Evolutionary conservation across 345 rosid genomes (phyloP).

Genomic region (Triadica sebifera): DNA sequence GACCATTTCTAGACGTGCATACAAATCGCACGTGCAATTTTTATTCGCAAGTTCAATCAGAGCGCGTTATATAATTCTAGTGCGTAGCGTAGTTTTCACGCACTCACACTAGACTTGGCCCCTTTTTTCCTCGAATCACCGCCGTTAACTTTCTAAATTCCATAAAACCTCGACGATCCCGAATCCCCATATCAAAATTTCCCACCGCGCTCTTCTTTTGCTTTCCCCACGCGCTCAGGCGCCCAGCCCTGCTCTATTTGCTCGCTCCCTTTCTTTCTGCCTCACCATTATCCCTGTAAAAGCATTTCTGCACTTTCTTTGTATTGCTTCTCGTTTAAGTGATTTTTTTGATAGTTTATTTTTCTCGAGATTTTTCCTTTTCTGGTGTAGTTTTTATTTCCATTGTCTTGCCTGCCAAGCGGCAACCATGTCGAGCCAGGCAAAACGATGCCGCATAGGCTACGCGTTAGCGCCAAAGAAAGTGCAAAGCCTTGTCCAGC

Average conservation of each 20-base stretch:
- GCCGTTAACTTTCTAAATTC: neutral
- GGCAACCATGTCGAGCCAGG: slow-evolving; percentile 4
- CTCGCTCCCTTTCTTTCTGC: neutral
- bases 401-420: slow-evolving; percentile 2
- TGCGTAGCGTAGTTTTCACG: too few species aligned
- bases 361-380: neutral
- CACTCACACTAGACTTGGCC: too few species aligned
- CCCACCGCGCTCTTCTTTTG: neutral
- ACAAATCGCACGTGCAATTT: neutral
- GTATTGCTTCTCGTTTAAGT: neutral
- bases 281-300: neutral
- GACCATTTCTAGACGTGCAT: slow-evolving; percentile 6
- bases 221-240: neutral
- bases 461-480: slow-evolving; percentile 56
- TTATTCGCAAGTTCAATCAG: neutral
- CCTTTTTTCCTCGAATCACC: neutral
- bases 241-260: neutral
- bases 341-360: neutral
- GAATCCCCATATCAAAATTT: neutral
- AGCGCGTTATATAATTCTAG: neutral
- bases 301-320: neutral
- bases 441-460: slow-evolving; percentile 35
- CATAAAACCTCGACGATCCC: neutral
- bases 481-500: slow-evolving; percentile 41
- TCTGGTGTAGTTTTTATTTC: neutral